Base-by-base conservation (phyloP, 1,284 basidiomycete species). In the Rhodotorula sp. region DNA sequence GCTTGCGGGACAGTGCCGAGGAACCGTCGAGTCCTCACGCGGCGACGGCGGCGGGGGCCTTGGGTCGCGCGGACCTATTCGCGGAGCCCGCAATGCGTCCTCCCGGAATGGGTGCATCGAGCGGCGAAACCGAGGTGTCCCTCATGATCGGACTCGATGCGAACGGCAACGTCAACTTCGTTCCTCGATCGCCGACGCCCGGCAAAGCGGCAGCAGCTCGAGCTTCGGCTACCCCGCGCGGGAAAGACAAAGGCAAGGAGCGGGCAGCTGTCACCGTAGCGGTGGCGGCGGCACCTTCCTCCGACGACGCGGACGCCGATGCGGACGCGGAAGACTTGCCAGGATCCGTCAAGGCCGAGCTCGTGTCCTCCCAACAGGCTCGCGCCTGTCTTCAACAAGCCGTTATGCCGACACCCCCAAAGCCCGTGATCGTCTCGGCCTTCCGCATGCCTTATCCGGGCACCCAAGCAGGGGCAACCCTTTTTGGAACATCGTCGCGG, bases 91-190 rank as follows among this genome's bases (percentile, higher is more conserved):
- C 38, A 12, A 43, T 43, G 38, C 38, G 38, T 43, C 38, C 38
- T 43, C 38, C 38, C 10, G 38, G 38, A 1, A 43, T 43, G 38
- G 38, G 38, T 12, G 38, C 38, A 4, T 50, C n/a, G 18, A 63
- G 62, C 38, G 52, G 43, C 23, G 62, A 56, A 18, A 55, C 50
- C 12, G 50, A 63, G 15, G 26, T 34, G 23, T 63, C 62, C 6
- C 47, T 63, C 26, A 38, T 54, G n/a, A 38, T 63, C 18, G 62
- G 62, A 18, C 62, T 63, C 52, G 62, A 55, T 18, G 52, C 52
- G 7, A 19, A n/a, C 43, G 62, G 62, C 38, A 43, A 63, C 26
- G 52, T 63, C 49, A 43, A 34, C 2, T 63, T 63, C 18, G 62
- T 63, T 1, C 52, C 52, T 10, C 52, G 26, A 2, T 63, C 62